phyloP scores from a whole-genome alignment of 2,329 filamentous ascomycete species.

The Fusarium torreyae region DNA sequence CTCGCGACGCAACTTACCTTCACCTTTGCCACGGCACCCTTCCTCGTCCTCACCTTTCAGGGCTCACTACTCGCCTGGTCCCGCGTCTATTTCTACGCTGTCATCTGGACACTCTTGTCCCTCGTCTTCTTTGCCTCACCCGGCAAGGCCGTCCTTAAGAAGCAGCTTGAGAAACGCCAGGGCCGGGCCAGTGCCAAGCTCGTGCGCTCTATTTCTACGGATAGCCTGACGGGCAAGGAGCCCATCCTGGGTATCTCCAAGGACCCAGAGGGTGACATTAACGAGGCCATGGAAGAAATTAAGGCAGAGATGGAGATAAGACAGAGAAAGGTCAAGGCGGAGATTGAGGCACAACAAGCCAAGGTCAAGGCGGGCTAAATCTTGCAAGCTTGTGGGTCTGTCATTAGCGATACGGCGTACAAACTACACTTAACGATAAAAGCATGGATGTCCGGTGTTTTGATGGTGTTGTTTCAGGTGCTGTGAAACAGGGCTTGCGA shows the following conservation, averaged over 20 bases:
- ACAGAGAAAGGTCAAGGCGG: slow-evolving; percentile 59
- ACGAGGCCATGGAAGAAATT: slow-evolving; percentile 84
- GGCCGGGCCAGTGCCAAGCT: slow-evolving; percentile 63
- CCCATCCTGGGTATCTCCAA: slow-evolving; percentile 84
- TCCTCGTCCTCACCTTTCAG: slow-evolving; percentile 83
- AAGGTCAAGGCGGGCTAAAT: slow-evolving; percentile 30
- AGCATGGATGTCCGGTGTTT: slow-evolving; percentile 10
- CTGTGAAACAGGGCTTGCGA: background rate
- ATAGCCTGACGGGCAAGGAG: slow-evolving; percentile 69
- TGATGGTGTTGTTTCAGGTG: slow-evolving; percentile 18
- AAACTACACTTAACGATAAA: slow-evolving; percentile 2
- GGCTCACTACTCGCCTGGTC: slow-evolving; percentile 83
- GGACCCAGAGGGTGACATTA: slow-evolving; percentile 81
- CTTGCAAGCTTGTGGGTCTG: slow-evolving; percentile 1
- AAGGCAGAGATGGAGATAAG: slow-evolving; percentile 76
- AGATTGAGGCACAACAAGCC: slow-evolving; percentile 72
- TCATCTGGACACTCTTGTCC: slow-evolving; percentile 75
- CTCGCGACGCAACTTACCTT: slow-evolving; percentile 86
- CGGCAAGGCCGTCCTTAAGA: slow-evolving; percentile 73
- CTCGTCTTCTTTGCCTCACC: slow-evolving; percentile 86
- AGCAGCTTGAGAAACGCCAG: slow-evolving; percentile 71
- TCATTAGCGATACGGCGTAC: slow-evolving; percentile 8
- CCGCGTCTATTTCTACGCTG: slow-evolving; percentile 89
- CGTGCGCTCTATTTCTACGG: slow-evolving; percentile 68
- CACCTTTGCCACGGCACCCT: slow-evolving; percentile 86